These are phyloP conservation scores for Pyrus hybrid DNA, from an alignment of 331 rosid genomes.

Conservation along the genomic window DNA sequence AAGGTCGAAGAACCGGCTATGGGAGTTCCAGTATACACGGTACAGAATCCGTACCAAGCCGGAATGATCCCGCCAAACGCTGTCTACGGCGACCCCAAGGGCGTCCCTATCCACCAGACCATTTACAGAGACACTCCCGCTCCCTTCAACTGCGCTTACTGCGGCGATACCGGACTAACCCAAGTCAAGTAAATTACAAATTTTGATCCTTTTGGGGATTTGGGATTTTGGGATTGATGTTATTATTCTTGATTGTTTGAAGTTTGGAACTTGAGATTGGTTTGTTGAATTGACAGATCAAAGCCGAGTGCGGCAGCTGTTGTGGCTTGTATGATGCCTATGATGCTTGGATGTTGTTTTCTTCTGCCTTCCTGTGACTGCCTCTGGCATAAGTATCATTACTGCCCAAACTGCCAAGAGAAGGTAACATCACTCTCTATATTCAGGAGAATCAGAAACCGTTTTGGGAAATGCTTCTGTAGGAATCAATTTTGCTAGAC, in stretches of 20 bases:
- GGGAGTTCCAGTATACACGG: constrained; percentile 56
- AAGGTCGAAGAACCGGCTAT: constrained; percentile 34
- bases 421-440: constrained; percentile 32
- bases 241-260: background rate
- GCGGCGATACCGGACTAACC: constrained; percentile 48
- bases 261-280: background rate
- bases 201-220: background rate
- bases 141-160: constrained; percentile 62
- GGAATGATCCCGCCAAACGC: constrained; percentile 66
- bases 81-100: constrained; percentile 60
- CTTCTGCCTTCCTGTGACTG: constrained; percentile 86
- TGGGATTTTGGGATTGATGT: background rate
- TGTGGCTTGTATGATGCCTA: constrained; percentile 73
- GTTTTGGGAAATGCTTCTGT: too few species aligned
- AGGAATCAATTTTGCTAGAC: too few species aligned
- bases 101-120: constrained; percentile 67
- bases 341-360: constrained; percentile 83
- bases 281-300: constrained; percentile 39
- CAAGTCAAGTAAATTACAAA: constrained; percentile 30
- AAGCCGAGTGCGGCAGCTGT: constrained; percentile 70
- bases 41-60: constrained; percentile 39
- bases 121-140: constrained; percentile 95
- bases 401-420: constrained; percentile 68
- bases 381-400: constrained; percentile 92
- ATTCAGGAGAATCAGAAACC: background rate